A percentile compares a stretch with the other conserved stretches of the same genome.
phyloP scores from a whole-genome alignment of 768 basidiomycete species.

The Suillus spraguei region DNA sequence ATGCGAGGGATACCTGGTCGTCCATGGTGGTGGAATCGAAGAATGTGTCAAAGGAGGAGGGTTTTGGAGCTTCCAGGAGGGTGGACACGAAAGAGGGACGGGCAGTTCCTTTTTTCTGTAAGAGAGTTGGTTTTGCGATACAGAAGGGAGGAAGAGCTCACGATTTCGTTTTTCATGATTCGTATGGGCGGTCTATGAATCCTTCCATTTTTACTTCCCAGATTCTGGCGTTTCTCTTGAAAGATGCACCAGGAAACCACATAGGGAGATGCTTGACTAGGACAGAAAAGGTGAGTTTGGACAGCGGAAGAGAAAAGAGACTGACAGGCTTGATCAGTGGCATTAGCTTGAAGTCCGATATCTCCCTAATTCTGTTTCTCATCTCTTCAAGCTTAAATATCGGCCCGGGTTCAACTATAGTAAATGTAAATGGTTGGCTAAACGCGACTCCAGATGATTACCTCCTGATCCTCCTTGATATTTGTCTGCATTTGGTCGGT shows the following conservation, averaged over 20 bases:
- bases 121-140: neutral
- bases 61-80: conserved; percentile 51
- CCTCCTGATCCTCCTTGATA: no score
- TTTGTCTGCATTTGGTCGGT: no score
- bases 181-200: conserved; percentile 65
- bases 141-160: conserved; percentile 40
- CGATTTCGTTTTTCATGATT: conserved; percentile 60
- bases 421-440: no score
- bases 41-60: neutral
- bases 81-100: conserved; percentile 47
- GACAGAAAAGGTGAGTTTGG: neutral
- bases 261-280: conserved; percentile 56
- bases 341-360: no score
- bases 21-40: neutral
- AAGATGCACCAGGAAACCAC: conserved; percentile 71
- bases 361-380: no score
- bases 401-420: no score
- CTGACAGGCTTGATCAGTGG: conserved; percentile 29
- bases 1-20: neutral
- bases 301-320: neutral
- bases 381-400: no score
- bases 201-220: conserved; percentile 71
- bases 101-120: conserved; percentile 39
- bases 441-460: no score
- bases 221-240: conserved; percentile 56